Evolutionary conservation across 108 stramenopile genomes (phyloP).

Genomic region (Pseudonitzschia pungens): DNA sequence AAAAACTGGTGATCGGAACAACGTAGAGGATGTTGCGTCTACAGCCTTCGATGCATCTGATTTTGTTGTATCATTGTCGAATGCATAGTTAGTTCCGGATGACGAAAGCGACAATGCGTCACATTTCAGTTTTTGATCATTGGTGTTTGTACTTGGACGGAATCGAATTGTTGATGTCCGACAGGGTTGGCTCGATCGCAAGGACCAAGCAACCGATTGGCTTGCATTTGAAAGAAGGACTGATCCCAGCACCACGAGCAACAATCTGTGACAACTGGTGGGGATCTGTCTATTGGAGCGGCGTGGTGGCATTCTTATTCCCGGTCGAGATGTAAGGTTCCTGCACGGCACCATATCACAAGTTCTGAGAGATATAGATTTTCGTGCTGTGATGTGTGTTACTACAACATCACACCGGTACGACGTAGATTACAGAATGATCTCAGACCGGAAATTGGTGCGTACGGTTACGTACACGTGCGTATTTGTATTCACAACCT

Average conservation of each 20-base stretch:
- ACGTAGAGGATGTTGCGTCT: neutral
- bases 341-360: too few species aligned
- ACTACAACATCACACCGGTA: too few species aligned
- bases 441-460: too few species aligned
- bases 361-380: too few species aligned
- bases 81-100: neutral
- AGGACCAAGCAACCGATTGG: neutral
- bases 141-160: neutral
- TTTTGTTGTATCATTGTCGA: neutral
- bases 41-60: neutral
- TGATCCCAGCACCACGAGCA: neutral
- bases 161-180: constrained; percentile 1
- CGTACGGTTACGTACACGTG: too few species aligned
- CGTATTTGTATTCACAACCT: too few species aligned
- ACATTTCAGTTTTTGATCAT: neutral
- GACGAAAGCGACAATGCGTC: neutral
- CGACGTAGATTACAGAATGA: too few species aligned
- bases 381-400: too few species aligned
- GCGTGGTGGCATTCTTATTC: neutral
- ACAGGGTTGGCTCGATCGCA: neutral
- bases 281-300: neutral
- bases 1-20: constrained; percentile 17
- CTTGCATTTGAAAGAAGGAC: neutral
- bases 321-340: neutral
- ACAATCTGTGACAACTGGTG: neutral